Evolutionary conservation across 2,329 filamentous ascomycete genomes (phyloP).

Genomic region (Paracamarosporium sp.): DNA sequence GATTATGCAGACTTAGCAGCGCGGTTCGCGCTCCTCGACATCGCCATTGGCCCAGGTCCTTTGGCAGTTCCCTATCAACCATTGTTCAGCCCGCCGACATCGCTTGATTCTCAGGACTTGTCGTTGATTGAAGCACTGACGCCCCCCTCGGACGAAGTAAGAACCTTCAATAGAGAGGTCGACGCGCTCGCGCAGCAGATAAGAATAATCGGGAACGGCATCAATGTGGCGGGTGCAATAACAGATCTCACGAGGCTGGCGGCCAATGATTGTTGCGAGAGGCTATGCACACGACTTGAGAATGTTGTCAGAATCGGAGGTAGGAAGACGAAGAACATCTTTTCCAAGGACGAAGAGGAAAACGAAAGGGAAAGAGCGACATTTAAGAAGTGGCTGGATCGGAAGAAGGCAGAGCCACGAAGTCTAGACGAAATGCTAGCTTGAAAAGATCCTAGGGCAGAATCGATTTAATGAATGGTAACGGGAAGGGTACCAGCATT

Average conservation of each 20-base stretch:
- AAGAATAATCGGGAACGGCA: constrained; percentile 62
- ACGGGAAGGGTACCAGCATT: neutral
- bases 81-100: constrained; percentile 31
- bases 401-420: neutral
- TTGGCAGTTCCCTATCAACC: constrained; percentile 38
- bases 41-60: constrained; percentile 73
- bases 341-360: constrained; percentile 54
- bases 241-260: constrained; percentile 67
- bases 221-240: constrained; percentile 74
- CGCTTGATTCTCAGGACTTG: constrained; percentile 22
- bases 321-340: constrained; percentile 46
- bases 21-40: constrained; percentile 72
- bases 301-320: constrained; percentile 72
- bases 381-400: neutral
- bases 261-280: constrained; percentile 77
- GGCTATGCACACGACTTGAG: constrained; percentile 74
- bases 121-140: constrained; percentile 11
- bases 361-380: constrained; percentile 16
- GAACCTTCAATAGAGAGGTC: constrained; percentile 72
- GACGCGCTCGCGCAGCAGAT: constrained; percentile 66
- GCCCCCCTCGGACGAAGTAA: constrained; percentile 43
- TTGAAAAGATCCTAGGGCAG: neutral
- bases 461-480: neutral
- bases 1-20: constrained; percentile 74
- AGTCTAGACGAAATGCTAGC: neutral